Evolutionary conservation across 163 green algal genomes (phyloP).

Genomic region (Botryococcus braunii): DNA sequence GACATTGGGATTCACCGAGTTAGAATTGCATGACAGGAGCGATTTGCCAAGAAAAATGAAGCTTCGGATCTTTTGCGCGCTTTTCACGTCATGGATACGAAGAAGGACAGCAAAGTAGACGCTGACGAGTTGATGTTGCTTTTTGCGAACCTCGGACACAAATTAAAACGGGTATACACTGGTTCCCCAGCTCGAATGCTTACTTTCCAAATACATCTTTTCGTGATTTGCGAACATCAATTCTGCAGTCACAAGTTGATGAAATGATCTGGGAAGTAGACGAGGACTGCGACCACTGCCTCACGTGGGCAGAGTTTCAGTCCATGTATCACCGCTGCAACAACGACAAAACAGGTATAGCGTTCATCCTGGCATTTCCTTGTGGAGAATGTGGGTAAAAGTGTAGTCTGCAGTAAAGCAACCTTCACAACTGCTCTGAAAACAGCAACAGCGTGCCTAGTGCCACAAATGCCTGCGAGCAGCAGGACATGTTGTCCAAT

Average conservation of each 20-base stretch:
- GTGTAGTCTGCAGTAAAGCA: not conserved
- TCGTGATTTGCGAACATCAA: not conserved
- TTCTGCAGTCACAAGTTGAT: slow-evolving; percentile 63
- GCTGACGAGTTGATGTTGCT: slow-evolving; percentile 66
- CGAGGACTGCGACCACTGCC: slow-evolving; percentile 82
- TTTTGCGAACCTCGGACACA: slow-evolving; percentile 66
- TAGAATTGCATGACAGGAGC: too few relatives aligned
- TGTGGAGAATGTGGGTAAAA: too few relatives aligned
- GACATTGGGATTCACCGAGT: too few relatives aligned
- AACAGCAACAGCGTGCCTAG: not conserved
- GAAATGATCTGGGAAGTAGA: slow-evolving; percentile 98
- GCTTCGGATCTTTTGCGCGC: slow-evolving; percentile 64
- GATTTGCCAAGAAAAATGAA: slow-evolving; percentile 80
- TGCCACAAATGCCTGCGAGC: not conserved
- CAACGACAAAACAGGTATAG: slow-evolving; percentile 51
- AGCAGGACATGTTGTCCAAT: too few relatives aligned
- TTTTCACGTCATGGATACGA: slow-evolving; percentile 75
- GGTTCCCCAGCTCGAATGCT: too few relatives aligned
- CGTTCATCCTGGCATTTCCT: not conserved
- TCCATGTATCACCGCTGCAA: slow-evolving; percentile 73
- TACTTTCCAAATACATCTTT: not conserved
- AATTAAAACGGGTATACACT: slow-evolving; percentile 37
- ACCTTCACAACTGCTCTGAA: not conserved
- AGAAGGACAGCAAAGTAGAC: slow-evolving; percentile 71
- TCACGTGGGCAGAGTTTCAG: slow-evolving; percentile 83